Percentiles rank a stretch among this genome's conserved stretches.
phyloP scores from a whole-genome alignment of 495 filamentous ascomycete species.

The Hypoxylon rickii region DNA sequence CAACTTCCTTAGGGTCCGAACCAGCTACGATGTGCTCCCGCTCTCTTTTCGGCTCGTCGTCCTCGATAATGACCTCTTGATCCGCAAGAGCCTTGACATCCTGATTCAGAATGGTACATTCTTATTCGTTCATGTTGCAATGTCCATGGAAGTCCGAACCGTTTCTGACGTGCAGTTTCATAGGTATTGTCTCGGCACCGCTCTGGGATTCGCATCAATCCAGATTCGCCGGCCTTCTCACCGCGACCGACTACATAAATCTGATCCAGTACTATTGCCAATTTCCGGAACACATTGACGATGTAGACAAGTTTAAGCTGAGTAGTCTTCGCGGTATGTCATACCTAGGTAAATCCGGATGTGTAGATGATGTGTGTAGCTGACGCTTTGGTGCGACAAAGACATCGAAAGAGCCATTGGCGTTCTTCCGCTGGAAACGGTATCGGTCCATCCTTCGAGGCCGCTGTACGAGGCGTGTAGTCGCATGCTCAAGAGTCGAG shows the following conservation, averaged over 20 bases:
- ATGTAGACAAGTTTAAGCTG: constrained; percentile 92
- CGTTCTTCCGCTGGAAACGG: constrained; percentile 89
- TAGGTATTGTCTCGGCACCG: constrained; percentile 97
- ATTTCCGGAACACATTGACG: constrained; percentile 83
- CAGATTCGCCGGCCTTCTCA: constrained; percentile 91
- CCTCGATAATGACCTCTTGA: constrained; percentile 90
- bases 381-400: constrained; percentile 42
- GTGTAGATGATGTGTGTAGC: constrained; percentile 12
- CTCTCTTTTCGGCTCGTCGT: constrained; percentile 95
- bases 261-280: constrained; percentile 99
- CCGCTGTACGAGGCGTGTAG: constrained; percentile 95
- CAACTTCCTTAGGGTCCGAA: constrained; percentile 95
- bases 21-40: constrained; percentile 98
- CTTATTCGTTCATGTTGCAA: background rate
- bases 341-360: constrained; percentile 3
- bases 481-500: constrained; percentile 89
- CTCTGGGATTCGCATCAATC: constrained; percentile 96
- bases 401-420: constrained; percentile 95
- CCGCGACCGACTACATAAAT: constrained; percentile 97
- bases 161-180: constrained; percentile 19
- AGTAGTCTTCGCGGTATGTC: constrained; percentile 84
- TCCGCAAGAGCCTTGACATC: constrained; percentile 96
- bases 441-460: constrained; percentile 85
- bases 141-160: background rate
- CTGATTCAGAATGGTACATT: constrained; percentile 90